phyloP scores from a whole-genome alignment of 1,284 basidiomycete genomes.

The Apiotrichum sp. region DNA sequence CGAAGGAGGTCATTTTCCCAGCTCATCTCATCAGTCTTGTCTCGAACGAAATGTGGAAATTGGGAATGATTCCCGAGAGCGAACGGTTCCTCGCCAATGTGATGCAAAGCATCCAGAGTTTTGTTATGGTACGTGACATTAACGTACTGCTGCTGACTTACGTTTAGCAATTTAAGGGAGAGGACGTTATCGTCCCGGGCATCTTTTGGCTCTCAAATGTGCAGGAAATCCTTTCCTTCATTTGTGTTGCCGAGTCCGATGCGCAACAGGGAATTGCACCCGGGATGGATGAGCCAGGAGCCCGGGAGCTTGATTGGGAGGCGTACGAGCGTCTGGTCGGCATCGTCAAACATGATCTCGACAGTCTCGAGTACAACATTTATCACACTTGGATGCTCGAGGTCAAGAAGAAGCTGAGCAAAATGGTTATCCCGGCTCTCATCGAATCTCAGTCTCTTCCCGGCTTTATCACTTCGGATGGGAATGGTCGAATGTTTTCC shows the following conservation, averaged over 20 bases:
- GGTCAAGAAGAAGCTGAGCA: constrained; percentile 90
- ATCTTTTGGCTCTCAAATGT: constrained; percentile 99
- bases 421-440: constrained; percentile 98
- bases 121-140: constrained; percentile 77
- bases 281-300: constrained; percentile 88
- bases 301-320: constrained; percentile 91
- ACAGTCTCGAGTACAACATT: constrained; percentile 98
- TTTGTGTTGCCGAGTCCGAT: constrained; percentile 96
- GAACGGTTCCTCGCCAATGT: constrained; percentile 98
- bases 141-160: not conserved
- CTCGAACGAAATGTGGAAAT: constrained; percentile 99
- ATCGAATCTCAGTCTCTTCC: constrained; percentile 97
- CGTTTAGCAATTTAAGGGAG: constrained; percentile 64
- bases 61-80: constrained; percentile 92
- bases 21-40: constrained; percentile 97
- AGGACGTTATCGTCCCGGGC: constrained; percentile 92
- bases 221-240: constrained; percentile 99
- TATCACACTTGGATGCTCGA: constrained; percentile 99
- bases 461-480: constrained; percentile 94
- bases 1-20: constrained; percentile 98
- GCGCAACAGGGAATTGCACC: constrained; percentile 97
- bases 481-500: constrained; percentile 82
- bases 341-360: constrained; percentile 97
- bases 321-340: constrained; percentile 94
- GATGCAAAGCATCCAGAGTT: constrained; percentile 95